phyloP scores from a whole-genome alignment of 768 basidiomycete genomes.

The Gelatoporia subvermispora region DNA sequence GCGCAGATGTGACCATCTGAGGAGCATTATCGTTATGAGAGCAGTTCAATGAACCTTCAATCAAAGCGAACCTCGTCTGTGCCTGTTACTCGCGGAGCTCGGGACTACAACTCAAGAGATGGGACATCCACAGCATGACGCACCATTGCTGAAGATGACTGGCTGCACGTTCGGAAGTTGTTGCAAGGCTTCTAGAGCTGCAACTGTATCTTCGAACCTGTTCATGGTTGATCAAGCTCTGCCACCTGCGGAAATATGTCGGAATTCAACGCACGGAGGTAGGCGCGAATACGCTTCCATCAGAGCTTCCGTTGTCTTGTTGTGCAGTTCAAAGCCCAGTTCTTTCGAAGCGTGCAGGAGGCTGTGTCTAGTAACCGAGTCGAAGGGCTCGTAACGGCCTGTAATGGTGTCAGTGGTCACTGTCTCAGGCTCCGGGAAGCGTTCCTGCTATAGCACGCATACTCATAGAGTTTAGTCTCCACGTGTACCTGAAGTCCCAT shows the following conservation, averaged over 20 bases:
- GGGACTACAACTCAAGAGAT: background rate
- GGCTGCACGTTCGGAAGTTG: slow-evolving; percentile 9
- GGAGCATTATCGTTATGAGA: too few species aligned
- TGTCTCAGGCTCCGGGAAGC: too few species aligned
- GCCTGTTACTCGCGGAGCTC: slow-evolving; percentile 7
- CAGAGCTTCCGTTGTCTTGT: slow-evolving; percentile 5
- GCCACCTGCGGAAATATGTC: background rate
- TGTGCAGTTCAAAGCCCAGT: slow-evolving; percentile 1
- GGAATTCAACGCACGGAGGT: slow-evolving; percentile 10
- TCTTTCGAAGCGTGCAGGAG: slow-evolving; percentile 22
- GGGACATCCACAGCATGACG: background rate
- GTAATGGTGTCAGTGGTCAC: background rate
- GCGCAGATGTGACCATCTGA: slow-evolving; percentile 22
- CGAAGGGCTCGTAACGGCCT: slow-evolving; percentile 25
- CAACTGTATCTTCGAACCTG: slow-evolving; percentile 21
- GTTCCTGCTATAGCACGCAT: background rate
- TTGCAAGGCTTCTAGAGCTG: slow-evolving; percentile 13
- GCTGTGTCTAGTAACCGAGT: slow-evolving; percentile 18
- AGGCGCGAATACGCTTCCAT: slow-evolving; percentile 21
- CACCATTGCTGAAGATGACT: slow-evolving; percentile 27
- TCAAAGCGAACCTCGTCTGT: too few species aligned
- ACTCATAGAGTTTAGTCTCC: slow-evolving; percentile 21
- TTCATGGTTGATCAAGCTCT: background rate
- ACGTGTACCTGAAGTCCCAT: slow-evolving; percentile 23
- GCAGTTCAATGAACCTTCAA: too few species aligned